A percentile compares a stretch with the other conserved stretches of the same genome.
Conservation (phyloP, 2,329 filamentous ascomycete genomes). For the Ophiosphaerella narmari region DNA sequence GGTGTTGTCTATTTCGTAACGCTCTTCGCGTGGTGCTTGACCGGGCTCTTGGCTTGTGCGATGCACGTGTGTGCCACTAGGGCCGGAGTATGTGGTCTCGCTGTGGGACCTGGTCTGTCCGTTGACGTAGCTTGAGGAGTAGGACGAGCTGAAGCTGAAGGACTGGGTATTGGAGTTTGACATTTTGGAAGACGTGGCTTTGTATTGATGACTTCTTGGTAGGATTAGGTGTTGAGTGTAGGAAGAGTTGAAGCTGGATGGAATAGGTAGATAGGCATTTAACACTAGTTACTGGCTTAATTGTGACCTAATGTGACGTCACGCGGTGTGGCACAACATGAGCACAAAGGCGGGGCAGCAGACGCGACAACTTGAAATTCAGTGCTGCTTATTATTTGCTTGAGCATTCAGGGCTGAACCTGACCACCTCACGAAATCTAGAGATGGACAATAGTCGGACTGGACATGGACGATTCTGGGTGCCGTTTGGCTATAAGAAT, state of each 20-base stretch:
- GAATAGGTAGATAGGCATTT: too few relatives aligned
- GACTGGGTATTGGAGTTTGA: constrained; percentile 14
- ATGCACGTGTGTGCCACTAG: constrained; percentile 33
- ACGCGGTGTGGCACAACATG: too few relatives aligned
- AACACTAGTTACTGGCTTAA: too few relatives aligned
- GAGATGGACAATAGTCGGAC: too few relatives aligned
- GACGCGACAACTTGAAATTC: too few relatives aligned
- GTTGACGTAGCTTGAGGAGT: constrained; percentile 30
- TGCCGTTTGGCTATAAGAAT: too few relatives aligned
- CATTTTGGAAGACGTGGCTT: not conserved
- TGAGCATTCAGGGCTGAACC: too few relatives aligned
- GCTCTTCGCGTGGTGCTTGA: constrained; percentile 30
- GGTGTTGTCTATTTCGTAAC: constrained; percentile 24
- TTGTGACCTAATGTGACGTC: not conserved
- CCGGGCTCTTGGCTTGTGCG: constrained; percentile 34
- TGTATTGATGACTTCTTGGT: not conserved
- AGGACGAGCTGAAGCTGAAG: constrained; percentile 31
- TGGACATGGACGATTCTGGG: too few relatives aligned
- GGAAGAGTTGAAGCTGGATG: not conserved
- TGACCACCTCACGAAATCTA: too few relatives aligned
- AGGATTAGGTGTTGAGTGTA: not conserved
- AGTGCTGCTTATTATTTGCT: too few relatives aligned
- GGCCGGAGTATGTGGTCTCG: constrained; percentile 31
- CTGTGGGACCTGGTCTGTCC: constrained; percentile 32
- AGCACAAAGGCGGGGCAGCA: too few relatives aligned